phyloP scores from a whole-genome alignment of 805 yeast genomes.

The Candida awuae region DNA sequence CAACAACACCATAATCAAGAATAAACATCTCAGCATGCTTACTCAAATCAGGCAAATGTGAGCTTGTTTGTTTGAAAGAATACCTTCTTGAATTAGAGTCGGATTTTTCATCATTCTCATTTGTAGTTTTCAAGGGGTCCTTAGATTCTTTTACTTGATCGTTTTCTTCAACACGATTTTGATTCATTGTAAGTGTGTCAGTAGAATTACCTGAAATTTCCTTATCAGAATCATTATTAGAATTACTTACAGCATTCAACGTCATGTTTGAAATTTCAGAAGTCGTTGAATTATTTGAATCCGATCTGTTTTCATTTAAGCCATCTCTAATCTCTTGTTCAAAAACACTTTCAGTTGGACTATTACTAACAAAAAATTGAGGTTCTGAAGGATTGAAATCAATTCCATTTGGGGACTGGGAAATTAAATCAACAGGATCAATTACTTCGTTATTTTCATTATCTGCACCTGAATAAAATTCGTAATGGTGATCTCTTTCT shows the following conservation, averaged over 20 bases:
- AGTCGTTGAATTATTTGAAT: constrained; percentile 1
- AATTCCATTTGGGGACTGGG: constrained; percentile 14
- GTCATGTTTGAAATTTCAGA: neutral
- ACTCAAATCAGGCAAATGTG: constrained; percentile 36
- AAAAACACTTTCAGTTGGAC: constrained; percentile 26
- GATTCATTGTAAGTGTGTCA: no score
- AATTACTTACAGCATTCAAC: neutral
- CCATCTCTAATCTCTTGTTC: constrained; percentile 13
- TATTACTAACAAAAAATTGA: constrained; percentile 61
- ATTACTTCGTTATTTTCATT: constrained; percentile 19
- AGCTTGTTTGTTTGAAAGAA: constrained; percentile 12
- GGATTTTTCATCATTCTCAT: neutral
- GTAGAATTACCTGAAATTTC: neutral
- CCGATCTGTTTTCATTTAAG: constrained; percentile 5
- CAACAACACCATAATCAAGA: constrained; percentile 90
- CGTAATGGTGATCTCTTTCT: constrained; percentile 85
- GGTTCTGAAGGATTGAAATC: constrained; percentile 93
- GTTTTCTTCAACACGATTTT: no score
- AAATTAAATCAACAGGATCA: constrained; percentile 16
- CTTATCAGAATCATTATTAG: neutral
- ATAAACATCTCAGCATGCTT: constrained; percentile 85
- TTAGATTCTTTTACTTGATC: neutral
- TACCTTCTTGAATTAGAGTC: neutral
- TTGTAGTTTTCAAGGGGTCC: neutral
- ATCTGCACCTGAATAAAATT: constrained; percentile 78